A percentile compares a stretch with the other conserved stretches of the same genome.
Conservation (phyloP, 352 stramenopile genomes). For the Pythium oligandrum region DNA sequence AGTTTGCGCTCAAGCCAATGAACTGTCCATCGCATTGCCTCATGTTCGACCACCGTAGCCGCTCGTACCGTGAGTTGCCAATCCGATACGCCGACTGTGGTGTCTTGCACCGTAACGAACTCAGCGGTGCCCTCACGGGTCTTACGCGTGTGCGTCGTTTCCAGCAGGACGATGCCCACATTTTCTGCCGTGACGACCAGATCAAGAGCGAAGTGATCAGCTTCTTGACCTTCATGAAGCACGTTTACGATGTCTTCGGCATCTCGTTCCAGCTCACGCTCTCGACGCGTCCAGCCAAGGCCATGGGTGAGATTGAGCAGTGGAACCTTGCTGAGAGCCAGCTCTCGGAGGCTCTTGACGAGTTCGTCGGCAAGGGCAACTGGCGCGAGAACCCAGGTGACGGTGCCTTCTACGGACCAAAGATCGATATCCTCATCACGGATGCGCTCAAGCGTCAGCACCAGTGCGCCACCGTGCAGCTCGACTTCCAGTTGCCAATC, state of each 20-base stretch:
- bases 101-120: constrained; percentile 96
- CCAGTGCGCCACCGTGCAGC: constrained; percentile 97
- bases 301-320: constrained; percentile 90
- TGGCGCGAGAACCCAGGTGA: constrained; percentile 97
- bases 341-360: constrained; percentile 91
- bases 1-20: constrained; percentile 98
- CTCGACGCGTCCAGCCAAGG: constrained; percentile 96
- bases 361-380: constrained; percentile 92
- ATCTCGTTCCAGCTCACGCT: constrained; percentile 98
- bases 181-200: constrained; percentile 97
- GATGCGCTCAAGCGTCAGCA: constrained; percentile 96
- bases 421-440: constrained; percentile 99
- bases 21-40: constrained; percentile 99
- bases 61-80: constrained; percentile 96
- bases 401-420: constrained; percentile 98
- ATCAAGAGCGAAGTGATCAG: constrained; percentile 84
- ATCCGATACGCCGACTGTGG: constrained; percentile 98
- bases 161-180: constrained; percentile 98
- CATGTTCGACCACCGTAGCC: constrained; percentile 93
- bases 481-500: constrained; percentile 99
- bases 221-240: constrained; percentile 96
- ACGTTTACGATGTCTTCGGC: constrained; percentile 97
- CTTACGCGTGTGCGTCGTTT: constrained; percentile 96
- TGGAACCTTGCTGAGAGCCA: constrained; percentile 85
- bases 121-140: constrained; percentile 93